Evolutionary conservation across 768 basidiomycete species (phyloP), one percentile per base, ranked within the genome.

Genomic region (Psilocybe azurescens): DNA sequence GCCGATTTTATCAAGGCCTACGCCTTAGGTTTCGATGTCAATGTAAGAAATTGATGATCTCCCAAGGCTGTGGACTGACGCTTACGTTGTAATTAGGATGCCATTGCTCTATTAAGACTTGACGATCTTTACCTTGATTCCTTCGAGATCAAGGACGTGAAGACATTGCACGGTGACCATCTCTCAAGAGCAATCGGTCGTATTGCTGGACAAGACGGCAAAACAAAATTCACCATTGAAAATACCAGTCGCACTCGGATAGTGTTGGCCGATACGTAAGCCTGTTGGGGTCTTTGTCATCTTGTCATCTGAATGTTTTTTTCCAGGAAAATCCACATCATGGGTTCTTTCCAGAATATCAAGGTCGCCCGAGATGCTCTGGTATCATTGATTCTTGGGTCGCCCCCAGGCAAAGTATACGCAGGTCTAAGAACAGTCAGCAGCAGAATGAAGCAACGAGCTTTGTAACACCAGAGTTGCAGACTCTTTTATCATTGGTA

Each of bases 111-210:
- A 28, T 85, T 99, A 36, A 88, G 97, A 64, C 75, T 99, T 69
- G 97, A 99, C 72, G 97, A 99, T 73, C 85, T 99, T 13, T 99
- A 99, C 74, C 90, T 99, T 50, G 97, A 99, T 70, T 95, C 96
- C 2, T 97, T 97, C 70, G 97, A 99, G 76, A 97, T 99, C 75
- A 99, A 99, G 75, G 97, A 99, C 68, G 95, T 99, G 56, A 99
- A 99, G 79, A 97, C 94, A 0, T 83, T 99, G 6, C 95, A 97
- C 62, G 97, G 97, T 1, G 97, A 99, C 70, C 97, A 99, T 75
- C 81, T 99, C 8, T 94, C 95, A n/a, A 91, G 97, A 65, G 97
- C 97, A 9, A 98, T 99, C 63, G 97, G 95, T 67, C 96, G 97
- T 67, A 99, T 99, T 73, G 97, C 97, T 10, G 97, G 97, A 4